Conservation (phyloP, 495 filamentous ascomycete species). For the Tuber melanosporum region DNA sequence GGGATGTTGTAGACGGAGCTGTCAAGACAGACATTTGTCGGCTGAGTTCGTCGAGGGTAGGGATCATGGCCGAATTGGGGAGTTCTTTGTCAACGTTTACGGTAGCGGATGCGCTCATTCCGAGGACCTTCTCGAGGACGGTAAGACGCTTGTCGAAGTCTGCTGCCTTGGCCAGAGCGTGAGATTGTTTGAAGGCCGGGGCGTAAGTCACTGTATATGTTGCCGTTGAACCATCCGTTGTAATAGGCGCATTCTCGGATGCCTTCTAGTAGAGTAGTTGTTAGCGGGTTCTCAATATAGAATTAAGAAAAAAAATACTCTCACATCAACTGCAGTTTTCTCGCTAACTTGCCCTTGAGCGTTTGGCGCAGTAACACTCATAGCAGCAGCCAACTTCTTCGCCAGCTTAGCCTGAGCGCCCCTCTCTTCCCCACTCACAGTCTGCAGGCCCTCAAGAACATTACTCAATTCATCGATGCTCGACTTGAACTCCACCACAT, state of each 20-base stretch:
- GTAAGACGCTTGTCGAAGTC: conserved; percentile 79
- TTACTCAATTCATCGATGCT: conserved; percentile 50
- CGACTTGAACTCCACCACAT: conserved; percentile 54
- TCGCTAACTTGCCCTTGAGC: background rate
- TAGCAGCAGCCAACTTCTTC: conserved; percentile 26
- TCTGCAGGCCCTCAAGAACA: conserved; percentile 32
- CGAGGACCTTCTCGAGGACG: conserved; percentile 71
- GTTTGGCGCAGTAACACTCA: conserved; percentile 11
- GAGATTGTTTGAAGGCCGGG: conserved; percentile 55
- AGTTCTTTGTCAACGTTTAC: conserved; percentile 55
- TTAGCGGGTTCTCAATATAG: conserved; percentile 29
- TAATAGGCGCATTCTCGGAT: background rate
- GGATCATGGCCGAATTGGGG: conserved; percentile 62
- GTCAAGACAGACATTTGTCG: conserved; percentile 61
- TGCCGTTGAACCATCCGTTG: conserved; percentile 9
- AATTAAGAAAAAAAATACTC: conserved; percentile 8
- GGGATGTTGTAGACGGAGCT: conserved; percentile 56
- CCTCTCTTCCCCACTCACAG: conserved; percentile 18
- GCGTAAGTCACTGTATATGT: conserved; percentile 54
- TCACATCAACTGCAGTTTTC: background rate
- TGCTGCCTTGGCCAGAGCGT: conserved; percentile 69
- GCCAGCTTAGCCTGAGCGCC: conserved; percentile 40
- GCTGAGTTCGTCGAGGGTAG: conserved; percentile 71
- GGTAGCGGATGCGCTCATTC: conserved; percentile 62
- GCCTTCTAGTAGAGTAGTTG: conserved; percentile 17